Evolutionary conservation across 2,329 filamentous ascomycete genomes (phyloP), one percentile per base, ranked within the genome.

Genomic region (Microdochium nivale): DNA sequence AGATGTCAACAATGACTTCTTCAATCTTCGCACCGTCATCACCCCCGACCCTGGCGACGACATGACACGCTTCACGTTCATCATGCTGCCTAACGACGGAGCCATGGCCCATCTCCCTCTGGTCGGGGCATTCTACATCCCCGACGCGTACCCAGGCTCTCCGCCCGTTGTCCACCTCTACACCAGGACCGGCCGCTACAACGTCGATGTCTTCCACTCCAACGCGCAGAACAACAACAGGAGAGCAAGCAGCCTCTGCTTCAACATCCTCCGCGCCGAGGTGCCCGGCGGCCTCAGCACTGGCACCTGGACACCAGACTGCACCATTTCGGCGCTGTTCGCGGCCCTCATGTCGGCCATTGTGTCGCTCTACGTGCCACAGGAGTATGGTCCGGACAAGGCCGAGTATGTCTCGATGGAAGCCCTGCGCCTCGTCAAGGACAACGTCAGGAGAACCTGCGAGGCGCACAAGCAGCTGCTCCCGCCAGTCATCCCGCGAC

Each of bases 1-100:
- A 21, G 52, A 52, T 19, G 50, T 52, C 50, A 54, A 54, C 35
- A 33, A 47, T 16, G 52, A 54, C 43, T 54, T 54, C 37, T 54
- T 52, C 52, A 54, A 54, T 25, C 52, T 54, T 32, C 52, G 52
- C 44, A 54, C 52, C 40, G 43, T 52, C 37, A 49, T 54, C 48
- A 37, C 21, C 27, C 52, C 52, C 5, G 50, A 48, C 21, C 40
- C 49, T 16, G 25, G 49, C 21, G 52, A 52, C 47, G 50, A 52
- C 25, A 21, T 54, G 19, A 49, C 52, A 21, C 52, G 48, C 19
- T 54, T 54, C 47, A 49, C 47, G n/a, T 54, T 54, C 40, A 27
- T 51, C 47, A 52, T 54, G 52, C 48, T 37, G 2, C 52, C 52
- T 8, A 54, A 54, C 25, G 52, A 54, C 43, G 52, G 52, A 19